A percentile compares a stretch with the other conserved stretches of the same genome.
Conservation (phyloP, 176 grass and related monocot species). For the Coix lacrymajobi region DNA sequence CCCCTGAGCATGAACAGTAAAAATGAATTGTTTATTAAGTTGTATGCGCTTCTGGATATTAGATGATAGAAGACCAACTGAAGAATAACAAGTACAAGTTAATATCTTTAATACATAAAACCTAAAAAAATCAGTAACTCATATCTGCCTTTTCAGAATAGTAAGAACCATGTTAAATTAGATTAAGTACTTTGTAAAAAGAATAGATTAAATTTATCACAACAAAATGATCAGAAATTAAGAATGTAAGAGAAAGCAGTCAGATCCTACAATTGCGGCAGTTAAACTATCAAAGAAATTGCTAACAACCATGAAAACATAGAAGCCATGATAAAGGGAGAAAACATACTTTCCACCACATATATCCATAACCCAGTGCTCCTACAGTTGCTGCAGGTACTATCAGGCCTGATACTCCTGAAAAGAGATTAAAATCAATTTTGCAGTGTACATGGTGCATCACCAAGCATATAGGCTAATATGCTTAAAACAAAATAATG, state of each 20-base stretch:
- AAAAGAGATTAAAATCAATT: slow-evolving; percentile 24
- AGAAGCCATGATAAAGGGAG: neutral
- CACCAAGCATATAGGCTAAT: slow-evolving; percentile 9
- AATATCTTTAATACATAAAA: neutral
- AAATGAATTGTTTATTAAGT: neutral
- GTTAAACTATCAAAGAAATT: neutral
- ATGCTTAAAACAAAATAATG: neutral
- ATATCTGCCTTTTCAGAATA: neutral
- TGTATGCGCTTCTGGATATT: neutral
- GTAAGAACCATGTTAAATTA: neutral
- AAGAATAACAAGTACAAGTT: slow-evolving; percentile 9
- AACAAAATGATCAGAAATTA: neutral
- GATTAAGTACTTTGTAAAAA: neutral
- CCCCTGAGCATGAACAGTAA: slow-evolving; percentile 47
- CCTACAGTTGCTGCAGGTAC: slow-evolving; percentile 87
- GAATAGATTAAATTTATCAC: neutral
- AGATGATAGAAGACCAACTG: neutral
- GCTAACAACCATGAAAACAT: slow-evolving; percentile 15
- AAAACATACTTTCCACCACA: slow-evolving; percentile 97
- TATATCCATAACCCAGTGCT: slow-evolving; percentile 84
- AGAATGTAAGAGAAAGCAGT: neutral
- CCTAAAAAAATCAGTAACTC: neutral
- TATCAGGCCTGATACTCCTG: slow-evolving; percentile 72
- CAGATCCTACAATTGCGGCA: neutral
- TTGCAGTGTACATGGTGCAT: neutral